Evolutionary conservation across 495 filamentous ascomycete genomes (phyloP), one percentile per base, ranked within the genome.

Genomic region (Trichoderma gamsii): DNA sequence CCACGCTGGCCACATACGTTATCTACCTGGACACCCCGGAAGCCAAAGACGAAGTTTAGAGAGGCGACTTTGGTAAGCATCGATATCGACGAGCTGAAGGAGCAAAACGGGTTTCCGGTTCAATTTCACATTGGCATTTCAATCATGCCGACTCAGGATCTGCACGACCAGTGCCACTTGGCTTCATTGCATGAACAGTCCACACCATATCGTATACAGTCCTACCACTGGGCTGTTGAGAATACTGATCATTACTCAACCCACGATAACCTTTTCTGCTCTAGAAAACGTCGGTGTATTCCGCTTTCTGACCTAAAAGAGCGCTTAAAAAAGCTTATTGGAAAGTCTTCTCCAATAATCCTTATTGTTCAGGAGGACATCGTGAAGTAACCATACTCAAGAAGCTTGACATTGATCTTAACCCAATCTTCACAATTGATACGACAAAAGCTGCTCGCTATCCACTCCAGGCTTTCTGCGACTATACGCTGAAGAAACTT

Each of bases 391-490:
- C n/a, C n/a, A n/a, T n/a, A n/a, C n/a, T n/a, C n/a, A n/a, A n/a
- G n/a, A n/a, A n/a, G n/a, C n/a, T n/a, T n/a, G 23, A 64, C 8
- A 64, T 64, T n/a, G 18, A 64, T 41, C n/a, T 32, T 5, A 32
- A n/a, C 18, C 61, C 21, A 15, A 32, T 64, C 27, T 32, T 64
- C 61, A 21, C 13, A 9, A 32, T 64, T 29, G 61, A 64, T 4
- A 32, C 61, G 16, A 11, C 61, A 64, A 64, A 64, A 64, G 61
- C 61, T 64, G 61, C 61, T 29, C 61, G 61, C 35, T 64, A 64
- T 41, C 61, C 16, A n/a, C 61, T 64, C 25, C 61, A 64, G 61
- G 61, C 25, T 27, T 32, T 32, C 29, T 25, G 29, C 61, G 61
- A 64, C 29, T 64, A n/a, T 32, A 64, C 23, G 16, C 23, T 64